phyloP scores from a whole-genome alignment of 2,329 filamentous ascomycete genomes.

The Emmonsia crescens region DNA sequence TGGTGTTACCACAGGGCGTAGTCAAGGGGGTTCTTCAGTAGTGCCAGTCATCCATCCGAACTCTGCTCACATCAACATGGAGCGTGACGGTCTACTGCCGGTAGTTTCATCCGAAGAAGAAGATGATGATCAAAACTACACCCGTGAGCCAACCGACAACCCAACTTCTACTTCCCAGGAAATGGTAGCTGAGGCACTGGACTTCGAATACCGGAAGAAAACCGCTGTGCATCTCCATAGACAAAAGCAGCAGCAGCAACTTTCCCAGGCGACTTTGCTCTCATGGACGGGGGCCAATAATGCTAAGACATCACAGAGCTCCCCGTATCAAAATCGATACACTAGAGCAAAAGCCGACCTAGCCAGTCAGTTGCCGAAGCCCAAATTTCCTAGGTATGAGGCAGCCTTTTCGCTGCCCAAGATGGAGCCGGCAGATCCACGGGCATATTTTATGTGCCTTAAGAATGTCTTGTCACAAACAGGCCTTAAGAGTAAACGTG shows the following conservation, averaged over 20 bases:
- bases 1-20: neutral
- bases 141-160: neutral
- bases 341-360: slow-evolving; percentile 22
- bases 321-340: slow-evolving; percentile 24
- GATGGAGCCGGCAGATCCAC: slow-evolving; percentile 20
- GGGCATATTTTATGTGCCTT: slow-evolving; percentile 21
- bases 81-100: neutral
- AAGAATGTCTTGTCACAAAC: neutral
- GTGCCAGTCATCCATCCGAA: neutral
- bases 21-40: neutral
- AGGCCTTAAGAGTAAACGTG: slow-evolving; percentile 8
- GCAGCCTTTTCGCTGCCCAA: neutral
- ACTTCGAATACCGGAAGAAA: slow-evolving; percentile 31
- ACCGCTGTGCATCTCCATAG: slow-evolving; percentile 21
- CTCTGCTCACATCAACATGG: neutral
- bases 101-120: neutral
- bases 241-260: slow-evolving; percentile 11
- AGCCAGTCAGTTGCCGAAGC: slow-evolving; percentile 1
- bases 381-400: neutral
- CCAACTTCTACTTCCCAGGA: slow-evolving; percentile 8
- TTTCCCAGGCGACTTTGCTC: neutral
- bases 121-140: neutral
- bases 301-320: slow-evolving; percentile 10
- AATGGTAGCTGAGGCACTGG: slow-evolving; percentile 24
- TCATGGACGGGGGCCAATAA: neutral